Evolutionary conservation across 176 grass and related monocot species (phyloP), one percentile per base, ranked within the genome.

Genomic region (Oryza australiensis): DNA sequence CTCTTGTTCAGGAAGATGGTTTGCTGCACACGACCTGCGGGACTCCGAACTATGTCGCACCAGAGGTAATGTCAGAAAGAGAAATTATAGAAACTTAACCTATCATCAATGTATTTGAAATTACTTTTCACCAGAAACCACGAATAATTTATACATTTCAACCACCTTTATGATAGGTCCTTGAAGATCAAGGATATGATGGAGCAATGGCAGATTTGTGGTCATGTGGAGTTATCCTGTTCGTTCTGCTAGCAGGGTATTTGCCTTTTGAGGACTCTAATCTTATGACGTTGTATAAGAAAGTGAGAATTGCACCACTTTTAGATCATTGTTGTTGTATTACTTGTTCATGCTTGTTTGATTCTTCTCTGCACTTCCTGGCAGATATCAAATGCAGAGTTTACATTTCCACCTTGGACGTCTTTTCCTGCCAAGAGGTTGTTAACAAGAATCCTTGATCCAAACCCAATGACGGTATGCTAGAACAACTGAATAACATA

Each of bases 171-270:
- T 46, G 26, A 65, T 75, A 99, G 96, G 96, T 99, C 48, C 96
- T 99, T 66, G 91, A 95, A 65, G 96, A 95, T 78, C 89, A 90
- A 94, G 96, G 96, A n/a, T 99, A 99, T 90, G 91, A 99, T 42
- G 96, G 96, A 74, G 89, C 96, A 72, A 95, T 91, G 68, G 93
- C 96, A 66, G 96, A 99, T 88, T 83, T 99, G 78, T 99, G 96
- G 96, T 99, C 96, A 66, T 99, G 96, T 83, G 96, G 96, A 78
- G 96, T 99, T 83, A 95, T 99, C 78, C 87, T 99, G 86, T 99
- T 99, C 62, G 96, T 99, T 76, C 62, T 95, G 82, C 85, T 99
- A 75, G 93, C 96, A 85, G 96, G 96, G 84, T 99, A 99, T 87
- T 92, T 99, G 80, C 96, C 96, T 83, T 99, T 99, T 87, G 96